Evolutionary conservation across 2,329 filamentous ascomycete species (phyloP), one percentile per base, ranked within the genome.

Genomic region (Tolypocladium guangdongense): DNA sequence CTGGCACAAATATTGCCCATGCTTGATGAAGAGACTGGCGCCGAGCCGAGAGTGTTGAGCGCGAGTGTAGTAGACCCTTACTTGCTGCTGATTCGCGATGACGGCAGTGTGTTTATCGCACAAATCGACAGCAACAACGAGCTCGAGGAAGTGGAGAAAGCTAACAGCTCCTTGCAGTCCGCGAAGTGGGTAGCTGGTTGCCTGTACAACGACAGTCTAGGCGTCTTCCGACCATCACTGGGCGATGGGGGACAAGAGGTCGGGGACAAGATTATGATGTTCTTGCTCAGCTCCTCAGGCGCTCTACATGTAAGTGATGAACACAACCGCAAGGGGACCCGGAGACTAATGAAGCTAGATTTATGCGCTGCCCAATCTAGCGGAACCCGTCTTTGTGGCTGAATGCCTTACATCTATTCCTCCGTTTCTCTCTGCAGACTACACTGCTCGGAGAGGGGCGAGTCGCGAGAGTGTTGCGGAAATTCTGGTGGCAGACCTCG

Each of bases 1-100:
- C 78, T 99, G 52, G 85, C 86, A 47, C 92, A 97, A 64, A 97
- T 99, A 52, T 79, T 96, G 50, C 90, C 91, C 1, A 90, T 97
- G 80, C 81, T 89, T 57, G 93, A 97, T 62, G 93, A 96, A 62
- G 88, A 93, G 58, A 91, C 86, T 0, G 90, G 87, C 14, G 84
- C 81, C 22, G 89, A 96, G 62, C 85, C 89, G 5, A 80, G 85
- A 52, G 86, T 93, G 43, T 74, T 90, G 47, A 87, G 83, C 62
- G 87, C 88, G 38, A 95, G 88, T 65, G 91, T 97, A 61, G 82
- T 82, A 22, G 92, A 97, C 60, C 90, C 90, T 0, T 96, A 90
- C 64, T 70, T 99, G 14, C 74, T 96, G 2, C 78, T 97, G 16
- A 73, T 96, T 22, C 81, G 90, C 54, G 90, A 96, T 58, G 90